Percentiles rank a stretch among this genome's conserved stretches.
These are phyloP conservation scores for Peronospora belbahrii DNA, from an alignment of 352 stramenopile genomes.

Conservation along the genomic window DNA sequence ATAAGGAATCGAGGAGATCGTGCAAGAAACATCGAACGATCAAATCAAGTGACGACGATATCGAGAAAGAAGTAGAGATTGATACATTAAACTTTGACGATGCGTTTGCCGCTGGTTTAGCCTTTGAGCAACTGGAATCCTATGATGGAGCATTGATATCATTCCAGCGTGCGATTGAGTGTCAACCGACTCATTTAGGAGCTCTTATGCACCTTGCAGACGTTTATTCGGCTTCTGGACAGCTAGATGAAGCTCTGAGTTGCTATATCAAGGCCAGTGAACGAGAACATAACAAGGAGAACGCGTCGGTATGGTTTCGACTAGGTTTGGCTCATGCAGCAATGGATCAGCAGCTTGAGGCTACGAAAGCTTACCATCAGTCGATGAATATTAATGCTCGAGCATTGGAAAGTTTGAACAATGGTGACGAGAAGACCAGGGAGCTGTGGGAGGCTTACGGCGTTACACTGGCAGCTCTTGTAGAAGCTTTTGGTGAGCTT, in stretches of 20 bases:
- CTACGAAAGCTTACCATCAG: conserved; percentile 30
- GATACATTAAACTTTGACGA: conserved; percentile 48
- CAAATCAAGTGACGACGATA: conserved; percentile 20
- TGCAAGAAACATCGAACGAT: conserved; percentile 18
- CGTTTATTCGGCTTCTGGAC: conserved; percentile 28
- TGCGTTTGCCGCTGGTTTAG: conserved; percentile 48
- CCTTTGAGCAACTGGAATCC: conserved; percentile 54
- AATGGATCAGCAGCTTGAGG: conserved; percentile 26
- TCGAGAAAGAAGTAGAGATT: conserved; percentile 33
- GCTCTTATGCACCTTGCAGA: conserved; percentile 46
- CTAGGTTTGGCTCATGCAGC: conserved; percentile 34
- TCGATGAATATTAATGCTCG: conserved; percentile 24
- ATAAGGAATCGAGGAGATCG: too few species aligned
- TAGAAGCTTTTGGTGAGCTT: conserved; percentile 39
- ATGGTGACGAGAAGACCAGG: conserved; percentile 3
- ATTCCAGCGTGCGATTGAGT: conserved; percentile 34
- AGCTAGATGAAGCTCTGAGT: conserved; percentile 26
- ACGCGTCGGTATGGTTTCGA: conserved; percentile 58
- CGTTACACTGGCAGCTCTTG: conserved; percentile 46
- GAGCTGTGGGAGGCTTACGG: conserved; percentile 38
- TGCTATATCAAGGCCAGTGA: conserved; percentile 34
- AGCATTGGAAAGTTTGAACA: conserved; percentile 10
- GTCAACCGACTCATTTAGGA: conserved; percentile 35
- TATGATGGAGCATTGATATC: conserved; percentile 39
- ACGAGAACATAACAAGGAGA: conserved; percentile 17